A percentile compares a stretch with the other conserved stretches of the same genome.
Evolutionary conservation across 768 basidiomycete species (phyloP).

Genomic region (Suillus occidentalis): DNA sequence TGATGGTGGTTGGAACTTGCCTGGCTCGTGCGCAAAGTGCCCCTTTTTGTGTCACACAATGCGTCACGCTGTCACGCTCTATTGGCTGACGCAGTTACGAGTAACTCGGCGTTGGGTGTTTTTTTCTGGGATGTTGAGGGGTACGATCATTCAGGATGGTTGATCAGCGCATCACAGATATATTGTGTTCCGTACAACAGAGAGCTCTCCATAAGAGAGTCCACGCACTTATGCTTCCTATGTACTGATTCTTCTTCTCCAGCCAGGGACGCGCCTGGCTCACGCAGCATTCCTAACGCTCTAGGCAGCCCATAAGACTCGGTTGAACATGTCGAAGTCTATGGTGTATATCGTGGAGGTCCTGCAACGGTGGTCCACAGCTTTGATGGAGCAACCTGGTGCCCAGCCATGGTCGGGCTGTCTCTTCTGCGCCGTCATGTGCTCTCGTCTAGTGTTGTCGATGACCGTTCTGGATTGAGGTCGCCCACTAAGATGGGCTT

Average conservation of each 20-base stretch:
- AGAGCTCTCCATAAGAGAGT: not conserved
- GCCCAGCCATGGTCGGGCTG: not conserved
- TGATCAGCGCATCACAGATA: not conserved
- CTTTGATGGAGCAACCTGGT: not conserved
- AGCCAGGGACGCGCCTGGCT: not conserved
- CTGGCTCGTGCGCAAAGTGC: conserved; percentile 8
- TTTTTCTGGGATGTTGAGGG: not conserved
- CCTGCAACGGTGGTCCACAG: not conserved
- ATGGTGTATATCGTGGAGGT: not conserved
- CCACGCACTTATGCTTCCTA: not conserved
- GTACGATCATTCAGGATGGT: not conserved
- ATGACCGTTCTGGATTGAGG: not conserved
- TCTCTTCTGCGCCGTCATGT: not conserved
- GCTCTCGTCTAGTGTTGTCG: not conserved
- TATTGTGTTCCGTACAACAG: not conserved
- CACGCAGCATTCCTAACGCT: not conserved
- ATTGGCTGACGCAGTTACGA: not conserved
- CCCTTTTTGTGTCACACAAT: conserved; percentile 12
- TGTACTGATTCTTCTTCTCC: not conserved
- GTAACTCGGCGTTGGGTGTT: not conserved
- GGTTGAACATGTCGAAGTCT: not conserved
- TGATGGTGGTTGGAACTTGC: conserved; percentile 15
- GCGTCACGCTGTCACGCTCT: conserved; percentile 1
- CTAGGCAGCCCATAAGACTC: not conserved
- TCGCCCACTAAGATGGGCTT: not conserved